Percentiles rank a stretch among this genome's conserved stretches.
These are phyloP conservation scores for Quillaja saponaria DNA, from an alignment of 306 rosid genomes.

Conservation along the genomic window DNA sequence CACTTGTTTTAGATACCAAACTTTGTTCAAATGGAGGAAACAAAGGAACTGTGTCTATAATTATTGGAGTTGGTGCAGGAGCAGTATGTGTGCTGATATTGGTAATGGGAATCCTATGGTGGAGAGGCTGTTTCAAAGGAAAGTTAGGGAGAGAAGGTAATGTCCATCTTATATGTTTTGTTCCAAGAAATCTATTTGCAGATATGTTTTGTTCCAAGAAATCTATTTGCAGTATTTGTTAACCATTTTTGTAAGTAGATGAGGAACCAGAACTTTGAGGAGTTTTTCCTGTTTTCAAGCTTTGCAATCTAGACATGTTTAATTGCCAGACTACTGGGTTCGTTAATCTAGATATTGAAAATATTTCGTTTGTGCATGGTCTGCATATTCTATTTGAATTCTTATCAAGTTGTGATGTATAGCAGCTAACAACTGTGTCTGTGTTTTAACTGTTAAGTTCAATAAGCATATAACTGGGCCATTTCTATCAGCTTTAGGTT, in stretches of 20 bases:
- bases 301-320: no score
- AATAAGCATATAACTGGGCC: no score
- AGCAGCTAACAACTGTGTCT: no score
- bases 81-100: constrained; percentile 40
- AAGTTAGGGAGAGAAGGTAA: constrained; percentile 39
- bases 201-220: constrained; percentile 9
- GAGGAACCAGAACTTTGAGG: constrained; percentile 13
- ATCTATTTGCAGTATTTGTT: not conserved
- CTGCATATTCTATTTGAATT: no score
- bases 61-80: constrained; percentile 41
- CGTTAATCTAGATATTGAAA: no score
- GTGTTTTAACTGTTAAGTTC: no score
- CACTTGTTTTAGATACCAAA: constrained; percentile 39
- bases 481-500: no score
- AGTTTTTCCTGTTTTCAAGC: not conserved
- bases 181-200: not conserved
- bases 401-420: no score
- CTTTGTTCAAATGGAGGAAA: constrained; percentile 44
- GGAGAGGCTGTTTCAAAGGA: constrained; percentile 44
- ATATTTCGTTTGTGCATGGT: no score
- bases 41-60: constrained; percentile 30
- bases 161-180: constrained; percentile 1
- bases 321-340: no score
- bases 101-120: constrained; percentile 52
- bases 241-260: not conserved